Evolutionary conservation across 2,329 filamentous ascomycete species (phyloP), one percentile per base, ranked within the genome.

Genomic region (Graphiopsis chlorocephala): DNA sequence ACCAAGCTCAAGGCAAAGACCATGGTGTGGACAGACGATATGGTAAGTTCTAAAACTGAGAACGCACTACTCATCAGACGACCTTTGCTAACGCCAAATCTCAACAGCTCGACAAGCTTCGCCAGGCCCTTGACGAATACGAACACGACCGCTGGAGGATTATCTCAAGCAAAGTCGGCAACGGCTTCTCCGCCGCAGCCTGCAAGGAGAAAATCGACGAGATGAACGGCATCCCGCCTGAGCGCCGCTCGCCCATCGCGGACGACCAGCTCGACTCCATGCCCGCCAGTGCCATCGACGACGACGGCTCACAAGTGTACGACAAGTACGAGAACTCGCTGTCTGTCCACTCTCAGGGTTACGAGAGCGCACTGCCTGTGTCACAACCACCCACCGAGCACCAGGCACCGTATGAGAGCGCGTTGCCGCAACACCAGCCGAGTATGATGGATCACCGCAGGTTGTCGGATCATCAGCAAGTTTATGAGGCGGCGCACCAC

Each of bases 1-100:
- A 97, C 93, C 50, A 97, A 96, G 79, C 82, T 97, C 61, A 97
- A 96, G 80, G 93, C 92, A 15, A 97, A 97, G 81, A 93, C 91
- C 45, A 96, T 91, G 14, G 87, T 92, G 73, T 97, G 93, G 93
- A 96, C 90, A 59, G 92, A 96, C 69, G 93, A 97, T 75, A 95
- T 91, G 83, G 93, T 97, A 83, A 80, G 88, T 68, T 42, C 14
- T 25, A 1, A 8, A 35, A 6, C 53, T 15, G 10, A 4, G 20
- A 8, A 25, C 4, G 38, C n/a, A 26, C n/a, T 0, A 23, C 8
- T 26, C 20, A 7, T 23, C 10, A 23, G 10, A 26, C n/a, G 5
- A 7, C 2, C 61, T 71, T 64, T 68, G 29, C 50, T 53, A n/a
- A 53, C 50, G 1, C 12, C 1, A 1, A 17, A 4, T 15, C 26